These are phyloP conservation scores for Phlebiopsis flavidoalba DNA, from an alignment of 768 basidiomycete genomes.

Conservation along the genomic window DNA sequence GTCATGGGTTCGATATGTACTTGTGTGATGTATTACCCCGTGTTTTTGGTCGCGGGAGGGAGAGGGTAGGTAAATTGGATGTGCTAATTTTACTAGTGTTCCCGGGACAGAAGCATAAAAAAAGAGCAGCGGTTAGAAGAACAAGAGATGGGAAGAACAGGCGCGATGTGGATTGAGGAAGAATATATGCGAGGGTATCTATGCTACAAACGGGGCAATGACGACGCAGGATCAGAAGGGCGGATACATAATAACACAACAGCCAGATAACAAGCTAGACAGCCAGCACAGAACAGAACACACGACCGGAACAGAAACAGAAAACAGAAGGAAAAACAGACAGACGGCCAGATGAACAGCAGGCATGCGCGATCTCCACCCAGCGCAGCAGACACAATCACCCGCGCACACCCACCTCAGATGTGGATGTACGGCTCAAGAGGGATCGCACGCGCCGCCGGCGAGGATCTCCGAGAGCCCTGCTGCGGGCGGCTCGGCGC, in stretches of 20 bases:
- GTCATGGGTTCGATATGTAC: too few relatives aligned
- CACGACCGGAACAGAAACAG: too few relatives aligned
- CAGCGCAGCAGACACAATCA: background rate
- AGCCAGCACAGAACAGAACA: too few relatives aligned
- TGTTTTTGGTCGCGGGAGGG: too few relatives aligned
- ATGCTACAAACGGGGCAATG: background rate
- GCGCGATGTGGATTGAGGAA: too few relatives aligned
- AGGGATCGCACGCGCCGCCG: background rate
- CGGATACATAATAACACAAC: background rate
- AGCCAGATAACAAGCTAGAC: background rate
- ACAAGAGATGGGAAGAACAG: too few relatives aligned
- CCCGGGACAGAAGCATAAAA: too few relatives aligned
- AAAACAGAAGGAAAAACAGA: background rate
- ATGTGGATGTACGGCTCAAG: background rate
- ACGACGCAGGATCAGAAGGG: background rate
- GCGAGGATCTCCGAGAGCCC: background rate
- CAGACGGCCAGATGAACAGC: background rate
- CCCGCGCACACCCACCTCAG: background rate
- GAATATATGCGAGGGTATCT: background rate
- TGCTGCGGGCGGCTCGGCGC: background rate
- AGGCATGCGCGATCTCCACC: background rate
- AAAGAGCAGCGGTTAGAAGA: background rate
- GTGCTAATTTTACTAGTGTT: too few relatives aligned
- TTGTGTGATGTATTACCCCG: too few relatives aligned
- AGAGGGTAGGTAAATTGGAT: too few relatives aligned